These are phyloP conservation scores for Debaryomycetaceae sp. DNA, from an alignment of 1,139 yeast genomes.

Conservation along the genomic window DNA sequence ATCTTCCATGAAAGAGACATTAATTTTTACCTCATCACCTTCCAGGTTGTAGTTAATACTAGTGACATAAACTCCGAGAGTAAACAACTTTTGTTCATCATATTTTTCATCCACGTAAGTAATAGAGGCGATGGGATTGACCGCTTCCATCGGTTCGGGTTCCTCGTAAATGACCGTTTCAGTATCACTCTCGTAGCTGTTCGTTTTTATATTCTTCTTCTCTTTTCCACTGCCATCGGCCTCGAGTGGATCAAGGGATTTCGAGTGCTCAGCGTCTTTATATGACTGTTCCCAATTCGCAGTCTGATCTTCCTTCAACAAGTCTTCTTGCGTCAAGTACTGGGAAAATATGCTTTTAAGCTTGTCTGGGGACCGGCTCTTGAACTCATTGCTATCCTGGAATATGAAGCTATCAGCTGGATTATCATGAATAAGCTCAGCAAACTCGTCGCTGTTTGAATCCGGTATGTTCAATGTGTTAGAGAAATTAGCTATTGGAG, in stretches of 20 bases:
- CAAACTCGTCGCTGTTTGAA: constrained; percentile 11
- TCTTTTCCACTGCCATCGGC: too few relatives aligned
- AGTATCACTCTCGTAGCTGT: constrained; percentile 19
- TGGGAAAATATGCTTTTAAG: constrained; percentile 5
- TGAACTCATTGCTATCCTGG: constrained; percentile 6
- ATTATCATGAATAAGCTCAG: constrained; percentile 16
- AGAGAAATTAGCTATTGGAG: constrained; percentile 25
- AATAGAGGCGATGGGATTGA: constrained; percentile 6
- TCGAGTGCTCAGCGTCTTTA: neutral
- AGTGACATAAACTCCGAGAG: constrained; percentile 5
- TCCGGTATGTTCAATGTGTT: constrained; percentile 22
- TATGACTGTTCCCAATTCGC: neutral
- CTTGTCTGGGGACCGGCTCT: neutral
- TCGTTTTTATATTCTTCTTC: neutral
- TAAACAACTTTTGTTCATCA: constrained; percentile 8
- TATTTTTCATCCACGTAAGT: constrained; percentile 8
- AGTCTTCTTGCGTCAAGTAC: constrained; percentile 5
- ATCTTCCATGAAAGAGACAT: neutral
- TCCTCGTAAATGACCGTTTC: constrained; percentile 24
- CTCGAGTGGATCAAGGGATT: neutral
- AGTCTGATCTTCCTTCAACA: neutral
- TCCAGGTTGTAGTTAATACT: constrained; percentile 8
- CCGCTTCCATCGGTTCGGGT: constrained; percentile 7
- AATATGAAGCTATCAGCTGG: constrained; percentile 11
- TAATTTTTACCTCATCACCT: neutral